phyloP scores from a whole-genome alignment of 2,329 filamentous ascomycete genomes.

The Colletotrichum higginsianum region DNA sequence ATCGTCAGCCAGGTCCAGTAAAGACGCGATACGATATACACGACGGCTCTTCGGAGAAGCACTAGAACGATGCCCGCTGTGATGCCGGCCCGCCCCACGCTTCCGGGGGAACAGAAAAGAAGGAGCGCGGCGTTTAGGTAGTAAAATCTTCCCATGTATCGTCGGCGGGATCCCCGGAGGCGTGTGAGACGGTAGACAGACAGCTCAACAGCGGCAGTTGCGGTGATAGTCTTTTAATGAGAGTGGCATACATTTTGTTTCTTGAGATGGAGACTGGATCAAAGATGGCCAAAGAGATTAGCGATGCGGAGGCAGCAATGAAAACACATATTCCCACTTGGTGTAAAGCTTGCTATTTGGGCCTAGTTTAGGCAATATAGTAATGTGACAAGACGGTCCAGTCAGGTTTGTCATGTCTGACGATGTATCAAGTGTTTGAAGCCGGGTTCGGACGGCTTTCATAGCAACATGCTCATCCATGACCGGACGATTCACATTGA shows the following conservation, averaged over 20 bases:
- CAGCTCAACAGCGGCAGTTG: conserved; percentile 22
- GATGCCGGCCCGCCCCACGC: conserved; percentile 32
- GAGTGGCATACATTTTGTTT: conserved; percentile 37
- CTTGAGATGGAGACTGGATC: conserved; percentile 35
- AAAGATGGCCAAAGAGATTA: conserved; percentile 25
- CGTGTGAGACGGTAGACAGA: conserved; percentile 35
- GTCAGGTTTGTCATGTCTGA: background rate
- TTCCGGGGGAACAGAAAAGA: conserved; percentile 37
- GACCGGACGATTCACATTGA: background rate
- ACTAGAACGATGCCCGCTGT: conserved; percentile 34
- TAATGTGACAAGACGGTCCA: background rate
- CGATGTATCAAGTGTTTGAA: background rate
- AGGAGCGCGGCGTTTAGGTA: conserved; percentile 39
- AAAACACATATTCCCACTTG: conserved; percentile 18
- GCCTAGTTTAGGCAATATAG: background rate
- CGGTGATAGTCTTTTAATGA: conserved; percentile 41
- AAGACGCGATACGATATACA: conserved; percentile 22
- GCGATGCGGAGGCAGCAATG: conserved; percentile 34
- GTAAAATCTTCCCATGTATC: conserved; percentile 34
- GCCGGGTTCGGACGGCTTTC: conserved; percentile 4
- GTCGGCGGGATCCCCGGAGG: conserved; percentile 39
- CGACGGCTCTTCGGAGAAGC: conserved; percentile 22
- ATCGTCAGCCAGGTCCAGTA: conserved; percentile 89
- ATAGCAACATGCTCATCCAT: conserved; percentile 9
- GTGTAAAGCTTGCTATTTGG: background rate